phyloP scores from a whole-genome alignment of 495 filamentous ascomycete genomes.

The Penicillium desertorum region DNA sequence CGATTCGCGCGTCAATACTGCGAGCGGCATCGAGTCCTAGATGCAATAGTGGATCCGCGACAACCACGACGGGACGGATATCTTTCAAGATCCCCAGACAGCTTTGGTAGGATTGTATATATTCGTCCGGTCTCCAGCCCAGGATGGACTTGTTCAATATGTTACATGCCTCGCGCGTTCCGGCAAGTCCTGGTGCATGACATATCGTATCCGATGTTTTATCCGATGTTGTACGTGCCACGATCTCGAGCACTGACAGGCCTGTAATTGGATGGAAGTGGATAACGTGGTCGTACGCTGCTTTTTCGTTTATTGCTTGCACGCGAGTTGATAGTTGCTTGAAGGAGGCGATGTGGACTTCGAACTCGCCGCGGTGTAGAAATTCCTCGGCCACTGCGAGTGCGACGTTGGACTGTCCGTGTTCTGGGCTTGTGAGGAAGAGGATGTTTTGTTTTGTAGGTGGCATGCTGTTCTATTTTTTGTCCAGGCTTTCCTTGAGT shows the following conservation, averaged over 20 bases:
- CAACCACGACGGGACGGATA: conserved; percentile 43
- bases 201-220: conserved; percentile 27
- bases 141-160: conserved; percentile 37
- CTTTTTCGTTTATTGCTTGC: conserved; percentile 33
- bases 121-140: conserved; percentile 50
- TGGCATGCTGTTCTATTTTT: conserved; percentile 6
- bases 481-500: too few species aligned
- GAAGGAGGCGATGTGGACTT: conserved; percentile 57
- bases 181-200: conserved; percentile 40
- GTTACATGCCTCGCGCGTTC: conserved; percentile 38
- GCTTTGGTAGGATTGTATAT: conserved; percentile 46
- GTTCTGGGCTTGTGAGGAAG: conserved; percentile 56
- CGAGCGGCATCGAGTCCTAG: conserved; percentile 51
- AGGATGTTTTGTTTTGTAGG: conserved; percentile 31
- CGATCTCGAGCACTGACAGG: conserved; percentile 42
- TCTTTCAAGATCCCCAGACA: conserved; percentile 44
- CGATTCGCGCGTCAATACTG: conserved; percentile 29
- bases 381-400: conserved; percentile 55
- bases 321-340: conserved; percentile 31
- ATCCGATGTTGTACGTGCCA: conserved; percentile 37
- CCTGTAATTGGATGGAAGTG: conserved; percentile 48
- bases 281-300: conserved; percentile 13
- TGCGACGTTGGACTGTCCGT: conserved; percentile 56
- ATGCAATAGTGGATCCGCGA: conserved; percentile 51
- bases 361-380: conserved; percentile 40